These are phyloP conservation scores for Pseudogymnoascus sp. DNA, from an alignment of 2,329 filamentous ascomycete species.

Conservation along the genomic window DNA sequence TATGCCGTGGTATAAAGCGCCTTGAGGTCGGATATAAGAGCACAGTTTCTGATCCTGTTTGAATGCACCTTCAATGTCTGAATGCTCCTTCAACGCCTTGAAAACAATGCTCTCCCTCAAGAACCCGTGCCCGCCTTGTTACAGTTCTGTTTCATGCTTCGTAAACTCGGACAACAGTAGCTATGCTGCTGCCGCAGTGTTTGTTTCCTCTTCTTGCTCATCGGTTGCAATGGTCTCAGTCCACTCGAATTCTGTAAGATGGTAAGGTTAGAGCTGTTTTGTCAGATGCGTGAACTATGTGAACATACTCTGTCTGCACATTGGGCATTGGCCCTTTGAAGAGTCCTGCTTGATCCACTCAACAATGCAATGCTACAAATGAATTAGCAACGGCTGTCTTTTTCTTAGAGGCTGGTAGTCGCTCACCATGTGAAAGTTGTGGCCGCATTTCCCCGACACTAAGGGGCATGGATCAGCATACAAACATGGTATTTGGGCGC, in stretches of 20 bases:
- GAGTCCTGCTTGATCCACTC: slow-evolving; percentile 96
- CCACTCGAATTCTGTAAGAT: slow-evolving; percentile 42
- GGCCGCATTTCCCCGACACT: slow-evolving; percentile 95
- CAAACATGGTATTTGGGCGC: background rate
- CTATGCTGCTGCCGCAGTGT: background rate
- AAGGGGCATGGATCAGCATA: slow-evolving; percentile 11
- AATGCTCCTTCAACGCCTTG: background rate
- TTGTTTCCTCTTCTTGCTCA: background rate
- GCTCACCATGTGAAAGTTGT: slow-evolving; percentile 92
- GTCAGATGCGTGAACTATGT: background rate
- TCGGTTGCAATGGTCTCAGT: slow-evolving; percentile 20
- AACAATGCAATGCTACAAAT: slow-evolving; percentile 74
- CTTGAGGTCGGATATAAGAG: background rate
- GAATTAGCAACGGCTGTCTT: background rate
- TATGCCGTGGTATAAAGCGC: slow-evolving; percentile 3
- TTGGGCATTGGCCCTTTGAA: slow-evolving; percentile 88
- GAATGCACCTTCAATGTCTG: background rate
- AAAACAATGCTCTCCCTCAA: background rate
- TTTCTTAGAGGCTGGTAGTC: slow-evolving; percentile 7
- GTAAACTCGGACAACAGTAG: background rate
- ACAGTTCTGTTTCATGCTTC: background rate
- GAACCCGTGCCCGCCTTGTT: background rate
- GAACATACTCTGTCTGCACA: slow-evolving; percentile 81
- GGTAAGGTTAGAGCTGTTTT: slow-evolving; percentile 16
- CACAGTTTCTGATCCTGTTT: background rate